These are phyloP conservation scores for Rhododendron mucronatum DNA, from an alignment of 148 eudicot species.

Conservation along the genomic window DNA sequence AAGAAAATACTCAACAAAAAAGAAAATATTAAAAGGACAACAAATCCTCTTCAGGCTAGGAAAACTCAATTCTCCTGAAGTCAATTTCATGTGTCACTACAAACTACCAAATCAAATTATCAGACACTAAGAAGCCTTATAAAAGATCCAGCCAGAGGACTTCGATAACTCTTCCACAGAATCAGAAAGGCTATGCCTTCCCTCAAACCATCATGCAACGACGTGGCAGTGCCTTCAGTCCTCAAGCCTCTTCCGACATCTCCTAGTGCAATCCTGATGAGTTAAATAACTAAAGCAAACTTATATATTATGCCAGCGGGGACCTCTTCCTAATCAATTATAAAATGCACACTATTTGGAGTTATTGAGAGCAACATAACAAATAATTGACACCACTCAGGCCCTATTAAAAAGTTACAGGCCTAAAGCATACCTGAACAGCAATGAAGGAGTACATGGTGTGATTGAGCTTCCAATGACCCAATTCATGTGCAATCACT, in stretches of 20 bases:
- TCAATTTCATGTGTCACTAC: neutral
- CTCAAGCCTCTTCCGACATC: neutral
- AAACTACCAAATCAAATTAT: neutral
- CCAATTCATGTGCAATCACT: conserved; percentile 97
- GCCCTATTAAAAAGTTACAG: neutral
- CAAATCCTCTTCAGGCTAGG: neutral
- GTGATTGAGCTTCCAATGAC: conserved; percentile 99
- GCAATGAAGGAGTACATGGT: conserved; percentile 93
- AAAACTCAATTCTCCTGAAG: neutral
- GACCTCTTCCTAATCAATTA: neutral
- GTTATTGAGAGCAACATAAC: neutral
- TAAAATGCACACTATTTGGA: neutral
- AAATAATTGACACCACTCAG: neutral
- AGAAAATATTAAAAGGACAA: neutral
- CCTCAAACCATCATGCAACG: neutral
- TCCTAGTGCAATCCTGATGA: neutral
- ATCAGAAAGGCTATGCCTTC: neutral
- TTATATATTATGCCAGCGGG: neutral
- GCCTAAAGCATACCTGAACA: conserved; percentile 64
- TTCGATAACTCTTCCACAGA: neutral
- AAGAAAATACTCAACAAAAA: too few relatives aligned
- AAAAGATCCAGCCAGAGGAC: neutral
- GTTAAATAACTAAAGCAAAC: neutral
- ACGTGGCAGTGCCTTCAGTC: neutral
- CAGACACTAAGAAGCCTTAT: neutral